Evolutionary conservation across 768 basidiomycete species (phyloP).

Genomic region (Auriscalpium vulgare): DNA sequence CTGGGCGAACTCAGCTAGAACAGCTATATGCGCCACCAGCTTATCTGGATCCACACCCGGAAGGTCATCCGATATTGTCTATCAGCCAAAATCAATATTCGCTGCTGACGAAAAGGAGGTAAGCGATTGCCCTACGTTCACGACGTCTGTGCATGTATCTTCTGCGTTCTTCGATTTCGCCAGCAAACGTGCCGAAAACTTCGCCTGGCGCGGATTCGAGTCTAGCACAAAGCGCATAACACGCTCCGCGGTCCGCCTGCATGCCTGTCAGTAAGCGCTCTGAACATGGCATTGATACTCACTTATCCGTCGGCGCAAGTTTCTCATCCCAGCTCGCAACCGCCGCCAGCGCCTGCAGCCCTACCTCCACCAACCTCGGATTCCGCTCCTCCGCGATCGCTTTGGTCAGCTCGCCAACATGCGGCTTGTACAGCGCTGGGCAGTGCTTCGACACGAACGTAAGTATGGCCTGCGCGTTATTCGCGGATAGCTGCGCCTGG

Average conservation of each 20-base stretch:
- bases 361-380: constrained; percentile 46
- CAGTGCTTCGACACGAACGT: constrained; percentile 65
- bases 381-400: constrained; percentile 61
- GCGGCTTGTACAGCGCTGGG: constrained; percentile 64
- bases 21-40: constrained; percentile 61
- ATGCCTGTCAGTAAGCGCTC: not conserved
- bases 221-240: constrained; percentile 51
- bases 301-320: constrained; percentile 60
- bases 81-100: not conserved
- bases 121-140: constrained; percentile 46
- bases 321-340: constrained; percentile 52
- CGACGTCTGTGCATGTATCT: constrained; percentile 41
- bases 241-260: constrained; percentile 61
- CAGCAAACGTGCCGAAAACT: constrained; percentile 77
- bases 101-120: not conserved
- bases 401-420: constrained; percentile 70
- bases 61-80: constrained; percentile 57
- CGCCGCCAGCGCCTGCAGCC: constrained; percentile 71
- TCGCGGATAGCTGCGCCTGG: constrained; percentile 29
- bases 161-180: constrained; percentile 38
- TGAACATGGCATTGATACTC: constrained; percentile 20
- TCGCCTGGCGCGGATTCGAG: constrained; percentile 60
- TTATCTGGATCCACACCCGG: constrained; percentile 36
- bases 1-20: constrained; percentile 66
- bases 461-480: constrained; percentile 45